Evolutionary conservation across 2,329 filamentous ascomycete species (phyloP), one percentile per base, ranked within the genome.

Genomic region (Fusarium sp.): DNA sequence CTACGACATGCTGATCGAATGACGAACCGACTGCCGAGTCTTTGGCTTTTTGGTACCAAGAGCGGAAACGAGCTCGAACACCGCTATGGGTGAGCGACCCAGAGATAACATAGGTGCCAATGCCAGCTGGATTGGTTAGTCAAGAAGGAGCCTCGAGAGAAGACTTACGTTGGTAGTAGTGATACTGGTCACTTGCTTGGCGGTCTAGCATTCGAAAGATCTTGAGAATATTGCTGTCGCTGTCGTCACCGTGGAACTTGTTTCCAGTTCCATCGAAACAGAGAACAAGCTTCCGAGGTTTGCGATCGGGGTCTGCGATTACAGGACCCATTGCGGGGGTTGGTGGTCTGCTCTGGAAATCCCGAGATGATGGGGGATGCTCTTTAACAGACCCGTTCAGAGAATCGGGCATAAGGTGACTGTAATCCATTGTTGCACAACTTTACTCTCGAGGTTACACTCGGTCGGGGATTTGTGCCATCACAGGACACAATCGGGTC

Each of bases 1-100:
- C 92, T 70, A 96, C 91, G 12, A 96, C 92, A 78, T 96, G 92
- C 56, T 93, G 85, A 68, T 91, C 91, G 67, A 96, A 95, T 0
- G 90, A 93, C 1, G 90, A 91, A 2, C 93, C 93, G 62, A 96
- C 78, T 11, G 92, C 92, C 4, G 90, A 92, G 76, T 96, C 92
- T 69, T 93, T 93, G 61, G 90, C 88, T 70, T 92, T 92, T 42
- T 84, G 79, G 72, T 89, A 91, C 87, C 88, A 91, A 10, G 88
- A 89, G 63, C 84, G 85, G 56, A 91, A 71, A 15, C 87, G 84
- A 8, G 87, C 85, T 21, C 83, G 75, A 1, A 82, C 71, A 12
- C 86, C 83, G 1, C 85, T 90, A 67, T 87, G 85, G 2, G 85
- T 85, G 42, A 90, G 79, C 10, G 84, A 86, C 12, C 81, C 83